Conservation (phyloP, 495 filamentous ascomycete genomes). For the Penicillium tannophilum region DNA sequence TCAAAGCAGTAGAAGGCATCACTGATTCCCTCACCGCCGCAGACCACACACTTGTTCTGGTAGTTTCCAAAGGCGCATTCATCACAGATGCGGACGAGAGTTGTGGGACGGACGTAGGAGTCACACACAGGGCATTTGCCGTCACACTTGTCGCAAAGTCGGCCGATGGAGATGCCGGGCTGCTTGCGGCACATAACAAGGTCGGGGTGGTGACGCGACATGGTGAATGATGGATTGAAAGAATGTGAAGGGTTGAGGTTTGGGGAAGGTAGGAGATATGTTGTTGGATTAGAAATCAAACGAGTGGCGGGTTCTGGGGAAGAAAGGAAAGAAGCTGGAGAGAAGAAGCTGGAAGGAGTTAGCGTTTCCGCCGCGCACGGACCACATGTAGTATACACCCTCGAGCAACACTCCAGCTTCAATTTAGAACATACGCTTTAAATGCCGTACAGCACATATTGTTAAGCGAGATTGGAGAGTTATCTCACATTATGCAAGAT, state of each 20-base stretch:
- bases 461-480: no score
- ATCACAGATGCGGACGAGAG: constrained; percentile 96
- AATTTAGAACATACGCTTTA: no score
- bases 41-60: constrained; percentile 99
- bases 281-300: constrained; percentile 1
- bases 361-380: constrained; percentile 24
- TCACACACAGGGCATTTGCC: constrained; percentile 99
- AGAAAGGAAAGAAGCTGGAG: constrained; percentile 18
- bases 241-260: constrained; percentile 5
- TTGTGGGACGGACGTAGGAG: constrained; percentile 96
- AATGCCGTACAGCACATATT: no score
- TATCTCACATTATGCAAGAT: no score
- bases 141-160: constrained; percentile 99
- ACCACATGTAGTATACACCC: not conserved
- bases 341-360: constrained; percentile 28
- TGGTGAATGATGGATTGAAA: constrained; percentile 19
- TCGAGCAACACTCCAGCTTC: not conserved
- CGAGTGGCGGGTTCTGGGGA: not conserved
- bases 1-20: constrained; percentile 99
- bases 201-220: constrained; percentile 59
- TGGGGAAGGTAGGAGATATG: not conserved
- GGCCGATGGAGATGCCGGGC: constrained; percentile 95
- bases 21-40: constrained; percentile 96
- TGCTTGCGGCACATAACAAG: constrained; percentile 99
- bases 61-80: constrained; percentile 99